These are phyloP conservation scores for Globisporangium canariense DNA, from an alignment of 352 stramenopile species.

Conservation along the genomic window DNA sequence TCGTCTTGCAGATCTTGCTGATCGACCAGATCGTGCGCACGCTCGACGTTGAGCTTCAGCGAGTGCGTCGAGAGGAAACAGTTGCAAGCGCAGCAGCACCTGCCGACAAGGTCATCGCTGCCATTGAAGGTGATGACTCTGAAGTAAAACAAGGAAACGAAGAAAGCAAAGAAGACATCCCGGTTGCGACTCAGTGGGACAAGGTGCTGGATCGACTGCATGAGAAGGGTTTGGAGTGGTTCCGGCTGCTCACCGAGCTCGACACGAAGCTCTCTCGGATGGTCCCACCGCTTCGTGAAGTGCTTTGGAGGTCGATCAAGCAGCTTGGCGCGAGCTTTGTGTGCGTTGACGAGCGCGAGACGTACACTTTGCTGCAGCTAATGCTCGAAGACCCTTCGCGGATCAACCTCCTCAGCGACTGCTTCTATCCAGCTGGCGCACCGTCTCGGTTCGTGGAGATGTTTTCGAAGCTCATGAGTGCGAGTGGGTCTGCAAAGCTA, in stretches of 20 bases:
- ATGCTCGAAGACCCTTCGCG: slow-evolving; percentile 84
- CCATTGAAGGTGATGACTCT: neutral
- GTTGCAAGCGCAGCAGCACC: slow-evolving; percentile 6
- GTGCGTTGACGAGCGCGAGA: slow-evolving; percentile 79
- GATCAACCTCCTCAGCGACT: slow-evolving; percentile 78
- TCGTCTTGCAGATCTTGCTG: slow-evolving; percentile 79
- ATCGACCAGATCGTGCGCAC: slow-evolving; percentile 75
- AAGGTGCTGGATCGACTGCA: slow-evolving; percentile 51
- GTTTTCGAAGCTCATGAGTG: slow-evolving; percentile 85
- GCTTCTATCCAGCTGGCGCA: slow-evolving; percentile 72
- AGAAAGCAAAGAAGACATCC: neutral
- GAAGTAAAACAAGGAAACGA: slow-evolving; percentile 22
- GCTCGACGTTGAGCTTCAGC: slow-evolving; percentile 54
- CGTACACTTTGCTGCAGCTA: slow-evolving; percentile 70
- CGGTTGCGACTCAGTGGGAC: slow-evolving; percentile 26
- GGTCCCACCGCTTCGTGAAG: slow-evolving; percentile 80
- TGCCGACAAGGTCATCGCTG: neutral
- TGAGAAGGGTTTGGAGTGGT: slow-evolving; percentile 81
- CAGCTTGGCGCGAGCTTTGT: slow-evolving; percentile 77
- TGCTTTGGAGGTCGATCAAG: slow-evolving; percentile 80
- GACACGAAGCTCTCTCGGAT: slow-evolving; percentile 80
- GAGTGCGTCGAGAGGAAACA: slow-evolving; percentile 30
- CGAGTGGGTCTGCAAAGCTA: slow-evolving; percentile 60
- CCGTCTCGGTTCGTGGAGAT: slow-evolving; percentile 81
- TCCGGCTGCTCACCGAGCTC: slow-evolving; percentile 68